Evolutionary conservation across 441 rosid species (phyloP).

Genomic region (Erodium moschatum): DNA sequence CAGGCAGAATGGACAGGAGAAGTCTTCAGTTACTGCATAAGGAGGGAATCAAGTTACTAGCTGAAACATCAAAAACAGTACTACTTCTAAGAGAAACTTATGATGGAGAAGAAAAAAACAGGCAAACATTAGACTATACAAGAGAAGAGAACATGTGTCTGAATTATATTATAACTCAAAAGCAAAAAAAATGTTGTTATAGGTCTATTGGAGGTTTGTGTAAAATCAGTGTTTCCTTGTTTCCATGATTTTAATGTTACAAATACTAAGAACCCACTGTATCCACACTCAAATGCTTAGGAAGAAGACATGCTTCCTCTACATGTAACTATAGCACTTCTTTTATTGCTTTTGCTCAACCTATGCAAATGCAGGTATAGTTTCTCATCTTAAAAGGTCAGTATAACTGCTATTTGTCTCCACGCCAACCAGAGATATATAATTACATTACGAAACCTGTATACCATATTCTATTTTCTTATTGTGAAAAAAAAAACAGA

Average conservation of each 20-base stretch:
- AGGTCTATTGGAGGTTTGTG: background rate
- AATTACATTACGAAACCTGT: background rate
- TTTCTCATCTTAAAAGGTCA: background rate
- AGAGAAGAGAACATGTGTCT: too few species aligned
- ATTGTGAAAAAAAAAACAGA: background rate
- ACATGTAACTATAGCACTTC: background rate
- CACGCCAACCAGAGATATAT: background rate
- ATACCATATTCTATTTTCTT: background rate
- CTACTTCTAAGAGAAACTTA: background rate
- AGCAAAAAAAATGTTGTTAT: too few species aligned
- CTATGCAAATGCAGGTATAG: background rate
- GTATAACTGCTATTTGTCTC: background rate
- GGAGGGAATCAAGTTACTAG: slow-evolving; percentile 17
- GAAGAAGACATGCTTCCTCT: background rate
- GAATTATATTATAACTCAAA: too few species aligned
- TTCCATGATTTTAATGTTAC: background rate
- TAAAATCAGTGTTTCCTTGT: background rate
- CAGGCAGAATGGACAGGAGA: slow-evolving; percentile 94
- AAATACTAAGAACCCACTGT: background rate
- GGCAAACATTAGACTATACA: too few species aligned
- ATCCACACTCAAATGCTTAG: background rate
- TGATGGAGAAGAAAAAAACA: background rate
- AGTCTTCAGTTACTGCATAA: slow-evolving; percentile 93
- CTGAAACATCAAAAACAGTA: slow-evolving; percentile 9
- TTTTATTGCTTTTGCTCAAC: background rate